Evolutionary conservation across 2,329 filamentous ascomycete species (phyloP), one percentile per base, ranked within the genome.

Genomic region (Fusarium camptoceras): DNA sequence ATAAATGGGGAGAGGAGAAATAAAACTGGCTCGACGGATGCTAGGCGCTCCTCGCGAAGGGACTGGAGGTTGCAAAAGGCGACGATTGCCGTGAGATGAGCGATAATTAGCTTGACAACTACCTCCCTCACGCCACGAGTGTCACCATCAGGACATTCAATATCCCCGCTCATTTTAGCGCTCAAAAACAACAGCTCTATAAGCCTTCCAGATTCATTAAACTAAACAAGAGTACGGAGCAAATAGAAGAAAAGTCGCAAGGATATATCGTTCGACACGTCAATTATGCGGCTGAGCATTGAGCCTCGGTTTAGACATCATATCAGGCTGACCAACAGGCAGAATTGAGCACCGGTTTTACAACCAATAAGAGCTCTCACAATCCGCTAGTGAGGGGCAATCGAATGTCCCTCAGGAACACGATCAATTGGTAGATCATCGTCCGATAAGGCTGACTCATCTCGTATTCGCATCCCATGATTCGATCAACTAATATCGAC

Each of bases 1-100:
- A 70, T 55, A 2, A 58, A n/a, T 2, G 66, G 66, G 3, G 60
- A 58, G 0, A 63, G 14, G 1, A 70, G 41, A 1, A 69, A 69
- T 1, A 69, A 5, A 0, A 69, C n/a, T 12, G 66, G 66, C 2
- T 70, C 66, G 4, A 70, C 55, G 1, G 56, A 44, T 30, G 43
- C 39, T 8, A 70, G 66, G 3, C n/a, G 34, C 16, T 69, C 66
- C 8, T 67, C 51, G 15, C 66, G 66, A 0, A 63, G 28, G 3
- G 55, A 62, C 6, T 62, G 56, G 10, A 57, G 41, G 20, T 69
- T 66, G 37, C 66, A 69, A 0, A 70, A 69, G 0, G 66, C 61
- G 4, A 55, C 34, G 6, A 46, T 8, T 0, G 61, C 61, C 2
- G 61, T 67, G 20, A 70, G 11, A 24, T 69, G 66, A 1, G 66